Conservation (phyloP, 192 early-diverging fungal species). For the Podila horticola region DNA sequence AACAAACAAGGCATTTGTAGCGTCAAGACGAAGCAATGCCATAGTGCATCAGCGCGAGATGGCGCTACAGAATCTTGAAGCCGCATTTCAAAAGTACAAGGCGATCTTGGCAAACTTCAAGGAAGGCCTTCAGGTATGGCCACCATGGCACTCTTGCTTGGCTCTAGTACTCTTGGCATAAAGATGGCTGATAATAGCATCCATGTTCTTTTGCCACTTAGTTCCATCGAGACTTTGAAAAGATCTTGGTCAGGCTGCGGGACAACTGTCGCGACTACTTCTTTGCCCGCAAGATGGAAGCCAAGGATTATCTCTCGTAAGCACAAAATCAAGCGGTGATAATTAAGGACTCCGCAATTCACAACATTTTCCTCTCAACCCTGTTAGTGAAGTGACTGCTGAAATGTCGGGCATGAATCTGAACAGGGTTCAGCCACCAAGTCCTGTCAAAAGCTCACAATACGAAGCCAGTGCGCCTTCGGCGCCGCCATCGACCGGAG, state of each 20-base stretch:
- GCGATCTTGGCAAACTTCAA: slow-evolving; percentile 79
- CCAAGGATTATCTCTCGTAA: slow-evolving; percentile 62
- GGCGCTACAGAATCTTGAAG: slow-evolving; percentile 80
- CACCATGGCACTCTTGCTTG: too few species aligned
- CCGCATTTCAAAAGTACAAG: slow-evolving; percentile 76
- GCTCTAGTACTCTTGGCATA: not conserved
- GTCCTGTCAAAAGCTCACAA: slow-evolving; percentile 13
- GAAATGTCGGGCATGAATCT: slow-evolving; percentile 32
- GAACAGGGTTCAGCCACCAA: slow-evolving; percentile 23
- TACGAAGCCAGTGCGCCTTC: slow-evolving; percentile 40
- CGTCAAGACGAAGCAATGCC: slow-evolving; percentile 66
- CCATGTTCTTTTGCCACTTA: not conserved
- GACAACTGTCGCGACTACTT: slow-evolving; percentile 77
- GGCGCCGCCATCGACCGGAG: not conserved
- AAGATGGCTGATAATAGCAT: not conserved
- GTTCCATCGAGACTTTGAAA: slow-evolving; percentile 65
- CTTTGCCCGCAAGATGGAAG: slow-evolving; percentile 75
- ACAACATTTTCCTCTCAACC: not conserved
- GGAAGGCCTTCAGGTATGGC: slow-evolving; percentile 78
- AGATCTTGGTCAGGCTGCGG: slow-evolving; percentile 67
- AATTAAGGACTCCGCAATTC: not conserved
- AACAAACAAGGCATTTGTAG: slow-evolving; percentile 74
- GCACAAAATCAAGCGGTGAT: not conserved
- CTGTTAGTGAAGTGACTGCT: slow-evolving; percentile 29
- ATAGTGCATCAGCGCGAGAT: slow-evolving; percentile 76